A percentile compares a stretch with the other conserved stretches of the same genome.
phyloP scores from a whole-genome alignment of 305 asterid genomes.

The Solanum hybrid region DNA sequence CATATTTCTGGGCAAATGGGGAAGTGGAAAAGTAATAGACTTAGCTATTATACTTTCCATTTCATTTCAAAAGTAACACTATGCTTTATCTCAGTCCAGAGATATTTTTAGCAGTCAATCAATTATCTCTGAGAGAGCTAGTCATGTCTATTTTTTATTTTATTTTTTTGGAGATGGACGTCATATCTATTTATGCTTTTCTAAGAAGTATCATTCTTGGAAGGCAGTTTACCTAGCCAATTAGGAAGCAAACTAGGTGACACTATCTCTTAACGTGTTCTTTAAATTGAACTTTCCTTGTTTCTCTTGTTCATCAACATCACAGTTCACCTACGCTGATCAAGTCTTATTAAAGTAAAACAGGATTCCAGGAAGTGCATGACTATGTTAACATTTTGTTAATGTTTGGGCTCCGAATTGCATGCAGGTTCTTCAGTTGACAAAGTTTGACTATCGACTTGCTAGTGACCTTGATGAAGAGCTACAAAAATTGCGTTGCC shows the following conservation, averaged over 20 bases:
- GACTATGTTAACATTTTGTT: not conserved
- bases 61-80: not conserved
- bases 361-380: not conserved
- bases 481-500: conserved; percentile 87
- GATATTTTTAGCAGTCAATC: not conserved
- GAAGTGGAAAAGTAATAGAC: not conserved
- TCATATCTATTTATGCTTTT: not conserved
- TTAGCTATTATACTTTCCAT: not conserved
- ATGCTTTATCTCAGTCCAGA: not conserved
- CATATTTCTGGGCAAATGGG: not conserved
- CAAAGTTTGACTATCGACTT: conserved; percentile 97
- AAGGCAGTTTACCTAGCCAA: not conserved
- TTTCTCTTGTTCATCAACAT: not conserved
- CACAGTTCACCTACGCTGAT: not conserved
- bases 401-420: conserved; percentile 1
- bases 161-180: not conserved
- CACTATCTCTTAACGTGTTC: not conserved
- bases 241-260: not conserved
- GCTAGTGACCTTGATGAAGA: conserved; percentile 81
- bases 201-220: not conserved
- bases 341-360: not conserved
- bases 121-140: not conserved
- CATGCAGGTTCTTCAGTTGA: conserved; percentile 96
- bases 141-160: not conserved
- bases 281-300: not conserved